Base-by-base conservation (phyloP, 345 rosid species). In the Orychophragmus violaceus region DNA sequence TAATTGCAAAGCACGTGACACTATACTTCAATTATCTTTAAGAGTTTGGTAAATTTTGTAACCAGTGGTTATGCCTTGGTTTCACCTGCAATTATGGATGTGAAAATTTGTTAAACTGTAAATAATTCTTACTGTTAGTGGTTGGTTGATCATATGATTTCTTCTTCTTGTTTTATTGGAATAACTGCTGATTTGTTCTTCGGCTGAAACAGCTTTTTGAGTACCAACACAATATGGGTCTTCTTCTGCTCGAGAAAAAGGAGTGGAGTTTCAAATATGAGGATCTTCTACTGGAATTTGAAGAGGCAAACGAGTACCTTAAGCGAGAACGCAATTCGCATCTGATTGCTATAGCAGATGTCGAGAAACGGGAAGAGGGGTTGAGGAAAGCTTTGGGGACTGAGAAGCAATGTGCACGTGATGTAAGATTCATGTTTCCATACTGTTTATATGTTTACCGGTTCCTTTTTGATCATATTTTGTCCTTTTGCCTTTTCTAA, bases 191-290 rank as follows among this genome's bases (percentile, higher is more conserved):
- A 10, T 52, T 24, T 16, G 36, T 58, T 68, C 19, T 1, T 68
- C 2, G 45, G 50, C 4, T 59, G 11, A 10, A 23, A 9, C 88
- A 94, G 99, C 92, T 94, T 42, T 94, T 87, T 37, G 95, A 90
- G 9, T 93, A 93, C 72, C 98, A 93, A 57, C 90, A 90, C 75
- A 90, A 82, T 62, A 82, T 94, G 96, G 99, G 97, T 27, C 89
- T 94, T 70, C 90, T 94, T 58, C 79, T 94, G 77, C 81, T 94
- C 27, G 99, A 94, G 84, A 82, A 94, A 72, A 88, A 83, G 76
- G 96, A 90, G 22, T 94, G 99, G 96, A 71, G 64, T 72, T 76
- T 84, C 23, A 82, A 82, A 78, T 77, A 60, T 66, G 97, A 88
- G 56, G 89, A 87, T 44, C 87, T 94, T 62, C 82, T 60, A 48